Evolutionary conservation across 495 filamentous ascomycete genomes (phyloP), one percentile per base, ranked within the genome.

Genomic region (Delitschia confertaspora): DNA sequence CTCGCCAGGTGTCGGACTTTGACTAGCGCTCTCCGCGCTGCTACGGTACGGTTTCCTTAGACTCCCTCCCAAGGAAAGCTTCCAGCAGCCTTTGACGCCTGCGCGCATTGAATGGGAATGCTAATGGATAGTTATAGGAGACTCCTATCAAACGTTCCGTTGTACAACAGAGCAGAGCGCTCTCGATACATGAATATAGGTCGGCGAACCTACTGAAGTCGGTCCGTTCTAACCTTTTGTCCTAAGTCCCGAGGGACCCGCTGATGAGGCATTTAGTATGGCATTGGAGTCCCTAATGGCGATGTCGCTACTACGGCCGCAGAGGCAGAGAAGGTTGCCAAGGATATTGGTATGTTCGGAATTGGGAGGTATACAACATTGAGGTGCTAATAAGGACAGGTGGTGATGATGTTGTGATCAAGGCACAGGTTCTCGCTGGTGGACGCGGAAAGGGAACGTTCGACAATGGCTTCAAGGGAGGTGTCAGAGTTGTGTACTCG

Each of bases 401-500:
- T 55, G 84, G 82, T 56, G 91, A 93, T 60, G 91, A 98, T 62
- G 85, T 95, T 82, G 91, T 98, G 49, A 95, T 98, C 75, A 98
- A 98, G 77, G 91, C 91, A 42, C 91, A 98, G 73, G 93, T 98
- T 36, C 80, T 98, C 31, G 91, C 91, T 59, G 91, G 91, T 66
- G 91, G 91, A 44, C 82, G 91, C 69, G 91, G 91, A 59, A 98
- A 98, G 72, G 91, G 91, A 53, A 80, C 74, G 45, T 98, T 98
- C 63, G 88, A 94, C 68, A 98, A 95, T 69, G 91, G 91, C 51
- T 78, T 95, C 60, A 98, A 98, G 76, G 91, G 91, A 62, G 91
- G 91, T 69, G 91, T 98, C 53, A 80, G 91, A 52, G 86, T 98
- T 59, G 93, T 98, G 65, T 96, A 95, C 77, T 95, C 89, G 76